Base-by-base conservation (phyloP, 2,329 filamentous ascomycete genomes). In the Anthostomella pinea region DNA sequence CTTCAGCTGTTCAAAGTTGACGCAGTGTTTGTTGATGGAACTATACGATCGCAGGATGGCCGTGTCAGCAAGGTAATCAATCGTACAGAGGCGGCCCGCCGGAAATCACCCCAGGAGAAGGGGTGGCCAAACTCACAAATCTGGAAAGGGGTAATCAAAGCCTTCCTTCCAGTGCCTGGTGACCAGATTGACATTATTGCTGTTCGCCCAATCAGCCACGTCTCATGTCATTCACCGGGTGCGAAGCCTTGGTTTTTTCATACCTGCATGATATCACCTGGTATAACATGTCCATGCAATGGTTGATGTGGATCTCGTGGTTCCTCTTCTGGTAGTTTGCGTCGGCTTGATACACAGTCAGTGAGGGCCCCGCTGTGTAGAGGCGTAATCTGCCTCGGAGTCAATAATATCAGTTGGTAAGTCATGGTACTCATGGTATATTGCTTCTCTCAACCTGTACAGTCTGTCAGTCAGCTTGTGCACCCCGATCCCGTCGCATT, bases 281-380 rank as follows among this genome's bases (percentile, higher is more conserved):
- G 14, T 8, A 17, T 15, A 30, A 8, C 6, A 30, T 30, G 28
- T 30, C 28, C 14, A 30, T 30, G 17, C 28, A 30, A 13, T 30
- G 28, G 13, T 30, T 30, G 13, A 30, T 30, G 16, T 30, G 28
- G 10, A 30, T 19, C 28, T 30, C 28, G 16, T 17, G 14, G 28
- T 17, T 8, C 8, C 28, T 19, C 28, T 11, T 27, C 6, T 7
- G 25, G 8, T 27, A 8, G 8, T 27, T 14, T 7, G 8, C 8
- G 25, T 27, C 25, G 13, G 8, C 25, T 27, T 6, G 6, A 6
- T 6, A 13, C 25, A 23, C 21, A 23, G 21, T 7, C 7, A 7
- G 21, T 7, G 21, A n/a, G n/a, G n/a, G n/a, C n/a, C n/a, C n/a
- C n/a, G n/a, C n/a, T n/a, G n/a, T n/a, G n/a, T n/a, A n/a, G n/a